These are phyloP conservation scores for Arthrinium phaeospermum DNA, from an alignment of 2,329 filamentous ascomycete genomes.

Conservation along the genomic window DNA sequence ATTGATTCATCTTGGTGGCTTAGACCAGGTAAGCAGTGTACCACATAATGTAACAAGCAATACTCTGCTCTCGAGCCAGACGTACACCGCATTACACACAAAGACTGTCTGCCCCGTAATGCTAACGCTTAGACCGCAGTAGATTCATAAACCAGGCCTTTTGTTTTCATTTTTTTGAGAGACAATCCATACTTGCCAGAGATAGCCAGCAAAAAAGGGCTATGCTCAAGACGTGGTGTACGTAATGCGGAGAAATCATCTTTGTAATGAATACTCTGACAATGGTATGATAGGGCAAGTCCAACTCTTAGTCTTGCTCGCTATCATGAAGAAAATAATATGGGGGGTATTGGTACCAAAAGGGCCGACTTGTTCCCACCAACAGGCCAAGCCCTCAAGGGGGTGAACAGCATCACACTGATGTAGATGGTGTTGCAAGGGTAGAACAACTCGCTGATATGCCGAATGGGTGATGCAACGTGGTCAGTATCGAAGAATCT, in stretches of 20 bases:
- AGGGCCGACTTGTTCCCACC: slow-evolving; percentile 12
- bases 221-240: background rate
- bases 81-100: background rate
- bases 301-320: background rate
- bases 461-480: background rate
- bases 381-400: slow-evolving; percentile 5
- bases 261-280: background rate
- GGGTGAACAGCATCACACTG: background rate
- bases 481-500: background rate
- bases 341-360: slow-evolving; percentile 9
- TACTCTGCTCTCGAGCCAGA: background rate
- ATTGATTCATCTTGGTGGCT: slow-evolving; percentile 1
- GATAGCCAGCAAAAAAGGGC: background rate
- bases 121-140: background rate
- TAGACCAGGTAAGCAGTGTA: background rate
- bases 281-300: background rate
- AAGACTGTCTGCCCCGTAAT: background rate
- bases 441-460: background rate
- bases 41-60: background rate
- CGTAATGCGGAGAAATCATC: background rate
- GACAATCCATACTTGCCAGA: background rate
- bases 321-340: background rate
- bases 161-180: background rate
- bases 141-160: background rate
- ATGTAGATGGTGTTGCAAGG: background rate